These are phyloP conservation scores for Psilocybe tampanensis DNA, from an alignment of 768 basidiomycete species.

Conservation along the genomic window DNA sequence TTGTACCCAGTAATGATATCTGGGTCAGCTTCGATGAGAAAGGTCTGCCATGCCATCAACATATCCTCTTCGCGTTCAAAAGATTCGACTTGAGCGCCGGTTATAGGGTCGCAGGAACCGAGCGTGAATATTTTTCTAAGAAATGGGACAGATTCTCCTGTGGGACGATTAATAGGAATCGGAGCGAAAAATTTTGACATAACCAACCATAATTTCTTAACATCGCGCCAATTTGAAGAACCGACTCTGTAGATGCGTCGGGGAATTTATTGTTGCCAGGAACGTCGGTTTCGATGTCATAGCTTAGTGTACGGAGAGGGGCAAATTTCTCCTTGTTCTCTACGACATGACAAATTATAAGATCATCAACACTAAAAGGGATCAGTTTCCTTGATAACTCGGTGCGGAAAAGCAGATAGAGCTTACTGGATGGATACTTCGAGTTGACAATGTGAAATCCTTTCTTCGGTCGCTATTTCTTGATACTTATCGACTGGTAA, in stretches of 20 bases:
- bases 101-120: slow-evolving; percentile 86
- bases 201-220: slow-evolving; percentile 83
- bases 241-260: not conserved
- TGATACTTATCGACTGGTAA: slow-evolving; percentile 74
- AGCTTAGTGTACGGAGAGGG: not conserved
- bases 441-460: slow-evolving; percentile 81
- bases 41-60: slow-evolving; percentile 80
- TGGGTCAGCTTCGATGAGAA: slow-evolving; percentile 85
- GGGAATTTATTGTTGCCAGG: not conserved
- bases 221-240: slow-evolving; percentile 3
- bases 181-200: slow-evolving; percentile 2
- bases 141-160: slow-evolving; percentile 86
- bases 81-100: slow-evolving; percentile 86
- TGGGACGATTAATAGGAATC: not conserved
- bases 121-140: slow-evolving; percentile 93
- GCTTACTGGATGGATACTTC: slow-evolving; percentile 74
- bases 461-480: slow-evolving; percentile 49
- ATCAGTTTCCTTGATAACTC: not conserved
- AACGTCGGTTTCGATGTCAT: slow-evolving; percentile 2
- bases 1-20: slow-evolving; percentile 97
- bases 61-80: slow-evolving; percentile 74
- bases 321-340: not conserved
- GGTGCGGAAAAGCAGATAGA: not conserved
- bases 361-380: slow-evolving; percentile 64
- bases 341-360: slow-evolving; percentile 27